Base-by-base conservation (phyloP, 2,329 filamentous ascomycete species). In the Nothophoma quercina region DNA sequence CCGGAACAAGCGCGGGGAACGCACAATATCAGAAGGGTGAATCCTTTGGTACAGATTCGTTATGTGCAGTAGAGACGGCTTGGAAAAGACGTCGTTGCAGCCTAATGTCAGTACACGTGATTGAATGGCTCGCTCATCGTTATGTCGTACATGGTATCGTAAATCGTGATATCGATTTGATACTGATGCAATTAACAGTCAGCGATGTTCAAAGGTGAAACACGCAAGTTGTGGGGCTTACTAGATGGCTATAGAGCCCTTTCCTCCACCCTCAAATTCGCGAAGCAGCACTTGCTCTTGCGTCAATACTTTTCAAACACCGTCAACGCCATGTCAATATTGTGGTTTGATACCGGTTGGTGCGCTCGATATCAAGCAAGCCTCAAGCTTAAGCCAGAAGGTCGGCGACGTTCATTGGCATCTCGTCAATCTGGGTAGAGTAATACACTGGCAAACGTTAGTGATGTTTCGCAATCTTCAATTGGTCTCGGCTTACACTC, bases 341-440 rank as follows among this genome's bases (percentile, higher is more conserved):
- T 15, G 23, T n/a, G 9, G 15, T 18, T 33, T 29, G 10, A 15
- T 21, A 13, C 19, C 9, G 18, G 25, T 30, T 33, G 16, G 39
- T 10, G 16, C 9, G 25, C 9, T 32, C 42, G 25, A 13, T 29
- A 30, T 4, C 25, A 16, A 21, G 28, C n/a, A 40, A 32, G 15
- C 12, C n/a, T 21, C 23, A 2, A 5, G n/a, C 36, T 54, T 66
- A 73, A 12, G 68, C 58, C 34, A 73, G 54, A 18, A 73, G 60
- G 49, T 73, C 70, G 19, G 70, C 70, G 29, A 73, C 91, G 71
- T 97, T 97, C 93, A 97, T 97, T 15, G 93, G 93, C 93, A 97
- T 97, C 81, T 97, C 93, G 68, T 97, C 93, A 65, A 97, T 96
- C 79, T 97, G 93, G 38, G 93, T 96, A 13, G 91, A 96, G 78